A percentile compares a stretch with the other conserved stretches of the same genome.
Conservation (phyloP, 306 rosid species). For the Pachyrhizus erosus region DNA sequence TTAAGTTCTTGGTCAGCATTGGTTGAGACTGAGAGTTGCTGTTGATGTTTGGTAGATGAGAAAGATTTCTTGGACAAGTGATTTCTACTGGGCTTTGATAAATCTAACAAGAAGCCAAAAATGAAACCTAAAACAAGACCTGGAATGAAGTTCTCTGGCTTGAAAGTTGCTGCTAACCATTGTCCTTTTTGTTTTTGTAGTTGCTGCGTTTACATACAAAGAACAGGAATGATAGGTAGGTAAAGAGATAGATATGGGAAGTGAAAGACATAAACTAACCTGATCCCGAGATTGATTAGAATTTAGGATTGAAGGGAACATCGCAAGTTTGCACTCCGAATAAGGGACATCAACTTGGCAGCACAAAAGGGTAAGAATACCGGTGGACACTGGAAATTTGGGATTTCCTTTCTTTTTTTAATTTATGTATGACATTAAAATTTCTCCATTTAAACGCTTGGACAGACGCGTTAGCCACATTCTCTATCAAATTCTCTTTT, state of each 20-base stretch:
- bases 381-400: too few relatives aligned
- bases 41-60: slow-evolving; percentile 53
- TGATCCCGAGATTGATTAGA: slow-evolving; percentile 49
- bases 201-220: slow-evolving; percentile 46
- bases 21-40: slow-evolving; percentile 50
- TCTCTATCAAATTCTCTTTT: too few relatives aligned
- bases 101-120: slow-evolving; percentile 72
- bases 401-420: too few relatives aligned
- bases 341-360: slow-evolving; percentile 7
- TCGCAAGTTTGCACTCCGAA: slow-evolving; percentile 7
- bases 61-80: slow-evolving; percentile 46
- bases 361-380: too few relatives aligned
- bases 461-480: too few relatives aligned
- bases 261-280: slow-evolving; percentile 45
- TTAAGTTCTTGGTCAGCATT: slow-evolving; percentile 76
- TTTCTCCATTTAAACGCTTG: too few relatives aligned
- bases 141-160: slow-evolving; percentile 85
- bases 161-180: slow-evolving; percentile 77
- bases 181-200: slow-evolving; percentile 59
- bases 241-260: neutral
- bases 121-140: slow-evolving; percentile 94
- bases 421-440: too few relatives aligned
- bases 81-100: slow-evolving; percentile 59
- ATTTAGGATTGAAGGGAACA: slow-evolving; percentile 54
- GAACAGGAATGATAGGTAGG: too few relatives aligned